phyloP scores from a whole-genome alignment of 106 monocot species.

The Posidonia australis region DNA sequence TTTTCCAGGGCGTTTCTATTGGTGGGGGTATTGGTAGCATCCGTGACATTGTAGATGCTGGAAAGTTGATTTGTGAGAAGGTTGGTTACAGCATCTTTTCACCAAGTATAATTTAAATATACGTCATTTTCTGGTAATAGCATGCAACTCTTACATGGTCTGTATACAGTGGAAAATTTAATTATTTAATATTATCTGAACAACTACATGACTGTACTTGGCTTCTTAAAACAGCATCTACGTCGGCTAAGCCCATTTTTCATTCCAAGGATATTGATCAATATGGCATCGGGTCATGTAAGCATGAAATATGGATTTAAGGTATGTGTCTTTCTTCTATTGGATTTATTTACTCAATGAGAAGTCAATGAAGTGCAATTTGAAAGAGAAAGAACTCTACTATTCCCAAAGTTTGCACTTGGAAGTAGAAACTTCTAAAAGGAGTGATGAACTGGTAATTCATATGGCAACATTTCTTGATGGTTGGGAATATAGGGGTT shows the following conservation, averaged over 20 bases:
- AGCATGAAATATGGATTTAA: slow-evolving; percentile 99
- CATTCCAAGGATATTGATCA: slow-evolving; percentile 83
- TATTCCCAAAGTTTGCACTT: too few relatives aligned
- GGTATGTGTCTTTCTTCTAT: slow-evolving; percentile 23
- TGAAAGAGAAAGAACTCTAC: not conserved
- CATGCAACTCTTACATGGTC: not conserved
- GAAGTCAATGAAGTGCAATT: not conserved
- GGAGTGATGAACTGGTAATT: too few relatives aligned
- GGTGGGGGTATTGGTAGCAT: slow-evolving; percentile 95
- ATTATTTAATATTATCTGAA: slow-evolving; percentile 5
- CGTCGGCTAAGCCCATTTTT: slow-evolving; percentile 88
- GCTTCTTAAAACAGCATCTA: slow-evolving; percentile 39
- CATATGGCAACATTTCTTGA: too few relatives aligned
- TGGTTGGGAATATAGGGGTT: too few relatives aligned
- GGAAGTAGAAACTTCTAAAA: too few relatives aligned
- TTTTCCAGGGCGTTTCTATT: slow-evolving; percentile 79
- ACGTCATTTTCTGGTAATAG: not conserved
- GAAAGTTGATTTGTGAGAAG: slow-evolving; percentile 81
- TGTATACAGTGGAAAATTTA: not conserved
- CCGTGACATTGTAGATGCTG: slow-evolving; percentile 72
- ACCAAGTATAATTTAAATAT: not conserved
- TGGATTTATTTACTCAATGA: not conserved
- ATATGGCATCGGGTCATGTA: slow-evolving; percentile 98
- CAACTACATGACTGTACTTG: not conserved
- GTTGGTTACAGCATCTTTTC: slow-evolving; percentile 14